Percentiles rank a stretch among this genome's conserved stretches.
phyloP scores from a whole-genome alignment of 2,329 filamentous ascomycete genomes.

The Ploettnerulaceae sp. region DNA sequence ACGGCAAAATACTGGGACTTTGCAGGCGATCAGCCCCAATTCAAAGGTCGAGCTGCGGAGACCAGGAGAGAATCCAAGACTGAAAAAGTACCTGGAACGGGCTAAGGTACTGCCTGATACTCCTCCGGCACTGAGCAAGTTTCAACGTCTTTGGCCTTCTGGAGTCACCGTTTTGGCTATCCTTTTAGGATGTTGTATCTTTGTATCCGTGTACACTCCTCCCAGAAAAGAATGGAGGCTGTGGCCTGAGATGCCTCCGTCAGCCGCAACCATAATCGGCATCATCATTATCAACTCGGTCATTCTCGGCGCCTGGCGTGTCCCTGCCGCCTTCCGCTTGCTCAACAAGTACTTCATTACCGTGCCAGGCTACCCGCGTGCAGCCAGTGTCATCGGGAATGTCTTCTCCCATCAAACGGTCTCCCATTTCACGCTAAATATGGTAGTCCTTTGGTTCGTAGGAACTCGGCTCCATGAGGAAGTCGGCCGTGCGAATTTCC shows the following conservation, averaged over 20 bases:
- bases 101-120: conserved; percentile 47
- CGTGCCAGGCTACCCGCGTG: conserved; percentile 58
- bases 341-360: conserved; percentile 67
- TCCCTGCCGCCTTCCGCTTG: conserved; percentile 59
- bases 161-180: conserved; percentile 44
- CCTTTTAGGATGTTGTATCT: conserved; percentile 40
- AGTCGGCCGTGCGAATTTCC: conserved; percentile 62
- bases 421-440: conserved; percentile 59
- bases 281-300: conserved; percentile 56
- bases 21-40: conserved; percentile 20
- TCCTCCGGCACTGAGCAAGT: conserved; percentile 47
- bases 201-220: conserved; percentile 49
- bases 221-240: conserved; percentile 46
- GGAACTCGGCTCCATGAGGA: conserved; percentile 66
- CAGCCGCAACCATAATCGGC: conserved; percentile 57
- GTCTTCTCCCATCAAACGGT: conserved; percentile 64
- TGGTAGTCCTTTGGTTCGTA: conserved; percentile 60
- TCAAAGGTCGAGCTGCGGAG: conserved; percentile 28
- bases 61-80: conserved; percentile 26
- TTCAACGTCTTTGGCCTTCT: conserved; percentile 52
- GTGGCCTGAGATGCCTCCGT: conserved; percentile 56
- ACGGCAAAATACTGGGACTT: conserved; percentile 26
- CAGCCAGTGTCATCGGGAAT: conserved; percentile 56
- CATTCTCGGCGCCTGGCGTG: conserved; percentile 55
- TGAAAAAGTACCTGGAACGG: conserved; percentile 36